Conservation (phyloP, 140 eudicot genomes). For the Anethum foeniculum region DNA sequence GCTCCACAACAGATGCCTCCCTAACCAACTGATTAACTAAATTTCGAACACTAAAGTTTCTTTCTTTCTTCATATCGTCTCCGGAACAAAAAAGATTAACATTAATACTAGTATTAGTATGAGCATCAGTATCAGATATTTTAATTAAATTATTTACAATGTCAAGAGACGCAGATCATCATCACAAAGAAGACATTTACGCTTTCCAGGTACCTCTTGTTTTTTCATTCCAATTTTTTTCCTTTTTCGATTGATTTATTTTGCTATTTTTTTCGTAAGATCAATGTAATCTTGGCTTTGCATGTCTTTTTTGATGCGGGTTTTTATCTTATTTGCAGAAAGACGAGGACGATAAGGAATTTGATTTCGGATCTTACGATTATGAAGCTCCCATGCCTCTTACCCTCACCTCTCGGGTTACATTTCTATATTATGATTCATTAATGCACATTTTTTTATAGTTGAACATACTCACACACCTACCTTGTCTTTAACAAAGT, state of each 20-base stretch:
- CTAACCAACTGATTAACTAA: not conserved
- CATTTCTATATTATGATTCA: conserved; percentile 1
- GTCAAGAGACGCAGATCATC: not conserved
- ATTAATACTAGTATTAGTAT: not conserved
- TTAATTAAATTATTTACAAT: not conserved
- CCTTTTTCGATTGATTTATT: not conserved
- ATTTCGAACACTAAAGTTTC: not conserved
- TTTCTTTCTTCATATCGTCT: not conserved
- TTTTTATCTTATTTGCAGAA: conserved; percentile 45
- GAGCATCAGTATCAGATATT: not conserved
- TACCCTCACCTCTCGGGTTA: conserved; percentile 75
- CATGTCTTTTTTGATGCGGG: no score
- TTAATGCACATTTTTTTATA: no score
- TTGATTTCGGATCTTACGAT: conserved; percentile 61
- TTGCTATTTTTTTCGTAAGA: not conserved
- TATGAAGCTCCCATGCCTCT: conserved; percentile 62
- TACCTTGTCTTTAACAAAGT: no score
- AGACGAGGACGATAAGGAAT: conserved; percentile 59
- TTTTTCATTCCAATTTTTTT: not conserved
- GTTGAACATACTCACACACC: no score
- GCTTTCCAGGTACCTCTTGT: not conserved
- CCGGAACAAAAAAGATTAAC: not conserved
- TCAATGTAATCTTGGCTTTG: not conserved
- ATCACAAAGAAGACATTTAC: conserved; percentile 4
- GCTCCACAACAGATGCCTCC: not conserved